phyloP scores from a whole-genome alignment of 192 early-diverging fungal species.

The Coemansia sp. region DNA sequence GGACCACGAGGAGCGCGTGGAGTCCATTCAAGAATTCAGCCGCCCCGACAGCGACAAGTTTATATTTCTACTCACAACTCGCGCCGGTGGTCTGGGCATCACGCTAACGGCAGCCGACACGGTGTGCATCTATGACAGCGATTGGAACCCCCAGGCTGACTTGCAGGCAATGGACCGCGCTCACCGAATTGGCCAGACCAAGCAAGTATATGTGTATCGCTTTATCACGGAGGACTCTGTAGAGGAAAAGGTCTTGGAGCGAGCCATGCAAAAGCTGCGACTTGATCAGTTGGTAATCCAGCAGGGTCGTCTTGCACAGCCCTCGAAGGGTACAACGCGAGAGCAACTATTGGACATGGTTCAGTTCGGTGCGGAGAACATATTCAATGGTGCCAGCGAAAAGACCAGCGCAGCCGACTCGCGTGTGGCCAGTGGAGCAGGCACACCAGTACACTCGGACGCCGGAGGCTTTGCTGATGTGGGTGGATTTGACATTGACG shows the following conservation, averaged over 20 bases:
- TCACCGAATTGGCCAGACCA: slow-evolving; percentile 98
- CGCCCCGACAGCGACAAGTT: slow-evolving; percentile 87
- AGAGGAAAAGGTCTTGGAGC: slow-evolving; percentile 96
- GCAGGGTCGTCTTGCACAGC: slow-evolving; percentile 81
- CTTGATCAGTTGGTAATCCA: slow-evolving; percentile 99
- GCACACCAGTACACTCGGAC: slow-evolving; percentile 45
- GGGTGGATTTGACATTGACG: slow-evolving; percentile 59
- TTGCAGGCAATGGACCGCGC: slow-evolving; percentile 96
- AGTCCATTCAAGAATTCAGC: slow-evolving; percentile 94
- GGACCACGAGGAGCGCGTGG: slow-evolving; percentile 88
- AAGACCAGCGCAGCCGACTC: slow-evolving; percentile 29
- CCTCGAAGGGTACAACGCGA: slow-evolving; percentile 60
- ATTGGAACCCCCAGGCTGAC: slow-evolving; percentile 94
- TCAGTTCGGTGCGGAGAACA: slow-evolving; percentile 89
- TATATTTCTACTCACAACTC: slow-evolving; percentile 94
- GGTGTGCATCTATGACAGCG: slow-evolving; percentile 95
- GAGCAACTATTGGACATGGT: slow-evolving; percentile 88
- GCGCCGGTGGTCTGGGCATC: slow-evolving; percentile 97
- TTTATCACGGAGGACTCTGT: slow-evolving; percentile 97
- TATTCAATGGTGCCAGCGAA: slow-evolving; percentile 60
- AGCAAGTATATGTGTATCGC: slow-evolving; percentile 95
- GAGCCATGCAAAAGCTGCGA: slow-evolving; percentile 94
- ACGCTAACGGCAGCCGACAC: slow-evolving; percentile 95
- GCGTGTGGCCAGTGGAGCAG: slow-evolving; percentile 27
- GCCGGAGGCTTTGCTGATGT: slow-evolving; percentile 26